Conservation (phyloP, 768 basidiomycete genomes). For the Boletus tylopilopsis region DNA sequence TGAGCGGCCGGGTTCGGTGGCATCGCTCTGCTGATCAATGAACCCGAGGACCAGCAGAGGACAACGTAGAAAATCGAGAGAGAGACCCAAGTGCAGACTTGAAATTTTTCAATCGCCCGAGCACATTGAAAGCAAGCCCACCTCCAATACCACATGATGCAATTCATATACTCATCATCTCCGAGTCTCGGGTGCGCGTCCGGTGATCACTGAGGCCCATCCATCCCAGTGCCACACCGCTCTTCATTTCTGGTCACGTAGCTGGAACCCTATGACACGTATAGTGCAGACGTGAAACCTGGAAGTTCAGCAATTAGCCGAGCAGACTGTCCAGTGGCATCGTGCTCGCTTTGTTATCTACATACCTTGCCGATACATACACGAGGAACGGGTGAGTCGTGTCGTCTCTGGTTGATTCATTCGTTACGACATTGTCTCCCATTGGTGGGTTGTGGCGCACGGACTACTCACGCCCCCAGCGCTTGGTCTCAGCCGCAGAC, state of each 20-base stretch:
- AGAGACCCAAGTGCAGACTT: not conserved
- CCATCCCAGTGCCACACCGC: not conserved
- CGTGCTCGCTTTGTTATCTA: conserved; percentile 2
- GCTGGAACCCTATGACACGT: conserved; percentile 16
- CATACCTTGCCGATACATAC: not conserved
- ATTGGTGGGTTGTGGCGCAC: too few relatives aligned
- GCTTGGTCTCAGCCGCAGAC: too few relatives aligned
- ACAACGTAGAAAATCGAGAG: not conserved
- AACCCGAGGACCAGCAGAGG: conserved; percentile 2
- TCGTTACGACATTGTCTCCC: not conserved
- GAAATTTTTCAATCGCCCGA: conserved; percentile 3
- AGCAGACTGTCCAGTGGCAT: conserved; percentile 1
- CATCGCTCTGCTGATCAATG: conserved; percentile 7
- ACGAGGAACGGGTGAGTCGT: conserved; percentile 13
- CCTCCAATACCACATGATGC: not conserved
- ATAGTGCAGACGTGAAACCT: not conserved
- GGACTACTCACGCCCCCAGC: too few relatives aligned
- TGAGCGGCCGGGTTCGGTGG: not conserved
- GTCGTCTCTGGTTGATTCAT: conserved; percentile 1
- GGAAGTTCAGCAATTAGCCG: conserved; percentile 1
- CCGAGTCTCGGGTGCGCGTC: not conserved
- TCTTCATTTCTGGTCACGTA: conserved; percentile 6
- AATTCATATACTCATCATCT: not conserved
- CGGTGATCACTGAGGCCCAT: not conserved
- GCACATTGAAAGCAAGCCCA: not conserved